These are phyloP conservation scores for Starmerella riodocensis DNA, from an alignment of 805 yeast genomes.

Conservation along the genomic window DNA sequence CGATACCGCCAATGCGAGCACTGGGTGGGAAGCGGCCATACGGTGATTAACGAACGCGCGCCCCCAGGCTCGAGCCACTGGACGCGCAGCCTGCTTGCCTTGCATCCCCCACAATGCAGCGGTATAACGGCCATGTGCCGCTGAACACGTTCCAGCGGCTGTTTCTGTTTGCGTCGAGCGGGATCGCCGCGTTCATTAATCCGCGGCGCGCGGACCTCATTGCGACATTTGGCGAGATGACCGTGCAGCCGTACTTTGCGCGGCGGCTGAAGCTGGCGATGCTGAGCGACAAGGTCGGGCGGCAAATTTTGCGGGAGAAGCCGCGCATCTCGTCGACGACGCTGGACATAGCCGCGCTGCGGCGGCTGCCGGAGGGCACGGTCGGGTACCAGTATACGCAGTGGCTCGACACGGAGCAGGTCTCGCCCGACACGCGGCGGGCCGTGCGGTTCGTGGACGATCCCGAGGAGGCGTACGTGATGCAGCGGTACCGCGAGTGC, in stretches of 20 bases:
- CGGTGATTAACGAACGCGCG: too few species aligned
- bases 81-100: too few species aligned
- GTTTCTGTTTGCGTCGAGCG: constrained; percentile 56
- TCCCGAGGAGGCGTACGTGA: constrained; percentile 82
- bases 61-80: too few species aligned
- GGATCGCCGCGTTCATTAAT: constrained; percentile 50
- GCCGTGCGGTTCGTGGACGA: constrained; percentile 80
- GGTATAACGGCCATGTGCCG: constrained; percentile 37
- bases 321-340: constrained; percentile 73
- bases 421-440: constrained; percentile 84
- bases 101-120: constrained; percentile 12
- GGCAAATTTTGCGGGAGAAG: constrained; percentile 60
- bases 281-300: constrained; percentile 63
- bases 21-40: too few species aligned
- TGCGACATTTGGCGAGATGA: constrained; percentile 60
- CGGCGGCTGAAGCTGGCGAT: constrained; percentile 50
- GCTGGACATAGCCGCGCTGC: constrained; percentile 48
- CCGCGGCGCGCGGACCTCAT: constrained; percentile 32
- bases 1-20: too few species aligned
- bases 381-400: constrained; percentile 66
- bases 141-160: constrained; percentile 48
- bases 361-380: constrained; percentile 49
- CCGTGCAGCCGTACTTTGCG: constrained; percentile 62
- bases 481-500: constrained; percentile 87
- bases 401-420: constrained; percentile 80